These are phyloP conservation scores for Zygoascus bituminiphila DNA, from an alignment of 805 yeast genomes.

Conservation along the genomic window DNA sequence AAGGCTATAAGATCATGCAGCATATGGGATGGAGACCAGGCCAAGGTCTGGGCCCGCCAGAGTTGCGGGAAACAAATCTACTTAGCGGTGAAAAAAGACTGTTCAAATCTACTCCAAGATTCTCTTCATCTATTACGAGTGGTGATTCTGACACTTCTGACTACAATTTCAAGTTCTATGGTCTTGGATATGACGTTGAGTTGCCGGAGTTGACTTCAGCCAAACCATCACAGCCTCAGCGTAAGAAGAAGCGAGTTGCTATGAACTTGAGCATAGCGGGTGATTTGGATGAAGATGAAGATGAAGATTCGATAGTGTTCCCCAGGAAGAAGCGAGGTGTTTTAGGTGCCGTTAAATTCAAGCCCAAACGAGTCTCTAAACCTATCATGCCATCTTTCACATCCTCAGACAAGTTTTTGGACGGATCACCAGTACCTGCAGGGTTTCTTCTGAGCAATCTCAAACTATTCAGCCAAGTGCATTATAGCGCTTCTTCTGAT, in stretches of 20 bases:
- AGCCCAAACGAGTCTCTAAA: not conserved
- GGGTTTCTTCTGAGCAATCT: not conserved
- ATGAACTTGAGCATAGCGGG: conserved; percentile 18
- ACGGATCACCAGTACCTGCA: not conserved
- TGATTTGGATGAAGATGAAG: conserved; percentile 21
- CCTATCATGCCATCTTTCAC: not conserved
- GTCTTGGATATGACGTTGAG: conserved; percentile 17
- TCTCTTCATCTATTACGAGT: not conserved
- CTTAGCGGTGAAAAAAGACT: conserved; percentile 6
- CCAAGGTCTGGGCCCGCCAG: conserved; percentile 67
- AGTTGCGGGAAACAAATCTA: conserved; percentile 45
- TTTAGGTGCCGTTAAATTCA: not conserved
- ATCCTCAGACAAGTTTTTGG: not conserved
- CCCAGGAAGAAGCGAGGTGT: not conserved
- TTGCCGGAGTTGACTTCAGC: conserved; percentile 1
- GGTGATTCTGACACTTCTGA: not conserved
- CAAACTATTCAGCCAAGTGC: not conserved
- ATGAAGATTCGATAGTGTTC: conserved; percentile 1
- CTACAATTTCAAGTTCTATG: conserved; percentile 7
- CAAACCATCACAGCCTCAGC: not conserved
- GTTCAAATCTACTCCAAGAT: conserved; percentile 17
- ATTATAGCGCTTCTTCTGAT: not conserved
- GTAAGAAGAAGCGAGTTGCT: conserved; percentile 14
- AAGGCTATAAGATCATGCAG: conserved; percentile 61
- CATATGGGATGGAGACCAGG: conserved; percentile 79